Evolutionary conservation across 2,329 filamentous ascomycete species (phyloP), one percentile per base, ranked within the genome.

Genomic region (Phyllosticta capitalensis): DNA sequence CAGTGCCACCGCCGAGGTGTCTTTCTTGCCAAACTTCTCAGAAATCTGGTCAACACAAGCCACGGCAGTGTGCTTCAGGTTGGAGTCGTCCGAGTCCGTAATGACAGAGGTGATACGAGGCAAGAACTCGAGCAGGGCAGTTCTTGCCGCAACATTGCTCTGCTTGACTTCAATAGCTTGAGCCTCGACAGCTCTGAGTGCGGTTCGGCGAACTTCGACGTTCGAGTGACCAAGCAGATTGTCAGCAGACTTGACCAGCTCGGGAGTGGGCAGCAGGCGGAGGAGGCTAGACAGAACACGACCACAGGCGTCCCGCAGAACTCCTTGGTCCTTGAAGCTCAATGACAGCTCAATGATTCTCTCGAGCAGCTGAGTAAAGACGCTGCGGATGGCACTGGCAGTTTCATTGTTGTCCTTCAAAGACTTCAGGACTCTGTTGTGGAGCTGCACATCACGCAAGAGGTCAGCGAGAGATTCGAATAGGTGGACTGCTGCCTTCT

Each of bases 21-120:
- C 89, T 71, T 92, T 95, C 78, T 94, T 95, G 65, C 94, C 95
- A 71, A 96, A 97, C 71, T 92, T 92, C 74, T 96, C 92, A 2
- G 89, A 84, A 63, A 99, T 95, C 72, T 90, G 89, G 74, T 96
- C 92, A 52, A 97, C 87, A 66, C 92, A 97, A 38, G 86, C 85
- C 63, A 99, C 86, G 1, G 92, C 89, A 10, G 89, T 90, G 67
- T 91, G 87, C 74, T 92, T 91, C 71, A 94, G 87, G 26, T 84
- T 80, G 57, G 87, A 82, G 64, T 94, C 86, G 30, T 81, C 77
- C 6, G 88, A 87, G 55, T 87, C 82, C 59, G 86, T 79, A 61
- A 99, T 83, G 52, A 95, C 88, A 20, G 82, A 80, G 19, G 89
- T 89, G 62, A 96, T 80, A 65, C 87, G 87, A 10, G 89, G 86